Conservation (phyloP, 2,329 filamentous ascomycete species). For the Ampelomyces quisqualis region DNA sequence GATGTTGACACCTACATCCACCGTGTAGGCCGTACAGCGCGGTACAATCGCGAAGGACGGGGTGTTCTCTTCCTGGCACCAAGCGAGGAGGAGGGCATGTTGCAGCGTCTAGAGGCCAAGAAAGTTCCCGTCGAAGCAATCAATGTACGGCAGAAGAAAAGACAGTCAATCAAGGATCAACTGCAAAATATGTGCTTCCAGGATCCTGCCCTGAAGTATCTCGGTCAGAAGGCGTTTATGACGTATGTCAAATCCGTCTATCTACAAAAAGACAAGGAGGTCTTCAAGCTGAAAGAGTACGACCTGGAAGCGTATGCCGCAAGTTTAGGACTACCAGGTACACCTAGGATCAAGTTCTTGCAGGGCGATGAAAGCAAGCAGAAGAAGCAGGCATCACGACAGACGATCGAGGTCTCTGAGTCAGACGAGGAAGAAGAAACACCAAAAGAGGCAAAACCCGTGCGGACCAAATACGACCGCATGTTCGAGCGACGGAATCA, state of each 20-base stretch:
- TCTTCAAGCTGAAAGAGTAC: constrained; percentile 81
- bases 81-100: constrained; percentile 88
- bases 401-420: constrained; percentile 58
- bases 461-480: constrained; percentile 92
- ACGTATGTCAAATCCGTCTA: constrained; percentile 84
- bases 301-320: constrained; percentile 82
- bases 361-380: constrained; percentile 86
- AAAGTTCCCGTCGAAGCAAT: constrained; percentile 87
- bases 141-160: constrained; percentile 85
- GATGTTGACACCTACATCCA: constrained; percentile 98
- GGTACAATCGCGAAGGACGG: constrained; percentile 82
- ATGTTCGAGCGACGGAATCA: constrained; percentile 99
- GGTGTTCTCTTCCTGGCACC: constrained; percentile 91
- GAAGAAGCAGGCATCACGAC: constrained; percentile 80
- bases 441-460: constrained; percentile 61
- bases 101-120: constrained; percentile 79
- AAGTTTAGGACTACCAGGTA: constrained; percentile 84
- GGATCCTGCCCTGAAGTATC: constrained; percentile 87
- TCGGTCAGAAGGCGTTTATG: constrained; percentile 94
- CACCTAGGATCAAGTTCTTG: constrained; percentile 89
- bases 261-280: constrained; percentile 85
- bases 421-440: constrained; percentile 60
- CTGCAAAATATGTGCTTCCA: constrained; percentile 96
- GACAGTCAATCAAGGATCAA: constrained; percentile 78
- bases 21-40: constrained; percentile 89